Percentiles rank a stretch among this genome's conserved stretches.
Conservation (phyloP, 2,329 filamentous ascomycete species). For the Aspergillus ustus region DNA sequence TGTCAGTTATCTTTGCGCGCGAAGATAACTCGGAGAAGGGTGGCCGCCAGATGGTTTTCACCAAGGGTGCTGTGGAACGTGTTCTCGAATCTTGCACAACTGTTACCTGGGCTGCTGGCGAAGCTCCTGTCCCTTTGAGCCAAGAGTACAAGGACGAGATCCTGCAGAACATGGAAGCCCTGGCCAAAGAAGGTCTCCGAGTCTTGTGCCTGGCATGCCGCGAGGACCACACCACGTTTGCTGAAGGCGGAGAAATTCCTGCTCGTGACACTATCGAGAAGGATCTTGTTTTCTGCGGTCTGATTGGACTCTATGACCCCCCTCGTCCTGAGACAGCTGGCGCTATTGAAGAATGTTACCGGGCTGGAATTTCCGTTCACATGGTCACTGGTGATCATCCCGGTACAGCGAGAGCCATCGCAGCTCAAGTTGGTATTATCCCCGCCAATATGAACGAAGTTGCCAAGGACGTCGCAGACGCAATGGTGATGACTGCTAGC, state of each 20-base stretch:
- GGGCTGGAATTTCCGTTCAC: slow-evolving; percentile 77
- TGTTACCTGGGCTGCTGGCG: slow-evolving; percentile 50
- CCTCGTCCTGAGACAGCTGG: slow-evolving; percentile 78
- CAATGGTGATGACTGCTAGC: slow-evolving; percentile 74
- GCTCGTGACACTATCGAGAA: slow-evolving; percentile 67
- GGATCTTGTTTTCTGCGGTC: slow-evolving; percentile 74
- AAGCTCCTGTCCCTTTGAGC: slow-evolving; percentile 51
- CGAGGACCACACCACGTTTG: slow-evolving; percentile 19
- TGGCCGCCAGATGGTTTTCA: slow-evolving; percentile 41
- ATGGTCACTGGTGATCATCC: slow-evolving; percentile 86
- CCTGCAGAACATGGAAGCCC: slow-evolving; percentile 69
- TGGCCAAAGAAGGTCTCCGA: slow-evolving; percentile 69
- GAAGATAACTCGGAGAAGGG: slow-evolving; percentile 18
- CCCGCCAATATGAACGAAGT: slow-evolving; percentile 65
- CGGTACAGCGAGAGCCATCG: slow-evolving; percentile 77
- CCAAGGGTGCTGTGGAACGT: slow-evolving; percentile 66
- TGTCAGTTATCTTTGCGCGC: slow-evolving; percentile 69
- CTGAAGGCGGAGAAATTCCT: slow-evolving; percentile 27
- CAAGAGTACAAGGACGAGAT: slow-evolving; percentile 61
- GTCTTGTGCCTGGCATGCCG: slow-evolving; percentile 68
- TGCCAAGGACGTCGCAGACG: slow-evolving; percentile 65
- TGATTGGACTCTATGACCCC: slow-evolving; percentile 85
- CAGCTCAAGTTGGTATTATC: slow-evolving; percentile 77
- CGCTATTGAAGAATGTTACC: slow-evolving; percentile 71
- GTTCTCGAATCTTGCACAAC: slow-evolving; percentile 66